phyloP scores from a whole-genome alignment of 2,329 filamentous ascomycete species.

The Ploettnerulaceae sp. region DNA sequence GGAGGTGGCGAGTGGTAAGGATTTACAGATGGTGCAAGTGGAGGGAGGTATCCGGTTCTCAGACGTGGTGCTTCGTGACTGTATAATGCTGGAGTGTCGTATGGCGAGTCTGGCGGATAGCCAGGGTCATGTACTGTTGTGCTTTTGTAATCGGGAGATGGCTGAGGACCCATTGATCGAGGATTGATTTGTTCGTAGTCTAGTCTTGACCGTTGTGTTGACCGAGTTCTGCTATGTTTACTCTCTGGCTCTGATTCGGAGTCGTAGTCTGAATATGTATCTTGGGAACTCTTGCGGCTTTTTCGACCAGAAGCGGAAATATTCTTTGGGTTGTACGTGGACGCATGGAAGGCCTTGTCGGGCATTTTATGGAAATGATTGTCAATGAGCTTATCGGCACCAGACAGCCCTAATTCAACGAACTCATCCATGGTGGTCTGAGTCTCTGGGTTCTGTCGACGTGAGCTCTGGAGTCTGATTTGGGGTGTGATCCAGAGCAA shows the following conservation, averaged over 20 bases:
- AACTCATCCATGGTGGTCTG: conserved; percentile 14
- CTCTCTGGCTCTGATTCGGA: conserved; percentile 2
- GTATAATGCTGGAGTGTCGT: conserved; percentile 1
- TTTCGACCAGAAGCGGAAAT: not conserved
- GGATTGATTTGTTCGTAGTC: not conserved
- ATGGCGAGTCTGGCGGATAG: not conserved
- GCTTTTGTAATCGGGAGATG: not conserved
- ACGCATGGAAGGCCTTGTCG: conserved; percentile 18
- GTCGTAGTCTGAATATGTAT: conserved; percentile 1
- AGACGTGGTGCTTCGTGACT: conserved; percentile 4
- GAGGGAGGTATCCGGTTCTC: conserved; percentile 17
- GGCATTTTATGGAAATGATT: conserved; percentile 26
- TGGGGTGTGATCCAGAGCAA: too few relatives aligned
- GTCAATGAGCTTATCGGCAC: conserved; percentile 22
- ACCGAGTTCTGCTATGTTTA: not conserved
- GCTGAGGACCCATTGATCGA: not conserved
- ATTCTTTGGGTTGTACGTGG: conserved; percentile 23
- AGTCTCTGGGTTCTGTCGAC: conserved; percentile 3
- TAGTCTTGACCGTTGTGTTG: not conserved
- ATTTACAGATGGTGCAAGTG: not conserved
- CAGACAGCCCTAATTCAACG: conserved; percentile 17
- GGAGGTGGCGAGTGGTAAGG: conserved; percentile 1
- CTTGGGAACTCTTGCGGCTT: conserved; percentile 9
- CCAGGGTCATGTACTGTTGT: not conserved
- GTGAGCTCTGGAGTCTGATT: conserved; percentile 2